Percentiles rank a stretch among this genome's conserved stretches.
phyloP scores from a whole-genome alignment of 83 land plant species.

The Picea abies region DNA sequence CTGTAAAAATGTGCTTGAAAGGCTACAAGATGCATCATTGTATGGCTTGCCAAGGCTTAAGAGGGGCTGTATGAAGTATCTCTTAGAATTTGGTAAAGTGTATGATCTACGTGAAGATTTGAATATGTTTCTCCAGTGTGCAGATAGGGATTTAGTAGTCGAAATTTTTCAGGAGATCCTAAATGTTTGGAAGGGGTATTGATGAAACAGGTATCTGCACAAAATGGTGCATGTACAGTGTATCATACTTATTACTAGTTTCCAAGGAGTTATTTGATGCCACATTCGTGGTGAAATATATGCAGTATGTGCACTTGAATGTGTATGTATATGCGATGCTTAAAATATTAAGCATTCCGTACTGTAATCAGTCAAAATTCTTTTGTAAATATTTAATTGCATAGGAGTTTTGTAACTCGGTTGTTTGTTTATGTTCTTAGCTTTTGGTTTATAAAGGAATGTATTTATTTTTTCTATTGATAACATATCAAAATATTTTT shows the following conservation, averaged over 20 bases:
- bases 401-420: too few species aligned
- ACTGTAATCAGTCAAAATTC: too few species aligned
- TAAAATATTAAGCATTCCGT: too few species aligned
- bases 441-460: too few species aligned
- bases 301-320: too few species aligned
- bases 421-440: too few species aligned
- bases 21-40: slow-evolving; percentile 67
- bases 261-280: neutral
- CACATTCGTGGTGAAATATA: neutral
- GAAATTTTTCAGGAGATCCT: slow-evolving; percentile 82
- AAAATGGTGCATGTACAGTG: neutral
- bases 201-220: slow-evolving; percentile 5
- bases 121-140: slow-evolving; percentile 49
- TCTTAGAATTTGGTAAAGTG: slow-evolving; percentile 84
- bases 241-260: neutral
- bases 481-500: too few species aligned
- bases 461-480: too few species aligned
- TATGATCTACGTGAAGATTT: slow-evolving; percentile 71
- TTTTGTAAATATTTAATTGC: too few species aligned
- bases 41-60: slow-evolving; percentile 68
- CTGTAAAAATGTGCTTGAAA: slow-evolving; percentile 77
- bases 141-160: slow-evolving; percentile 75
- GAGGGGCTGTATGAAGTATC: slow-evolving; percentile 63
- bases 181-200: slow-evolving; percentile 66
- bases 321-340: too few species aligned